Percentiles rank a stretch among this genome's conserved stretches.
phyloP scores from a whole-genome alignment of 2,329 filamentous ascomycete species.

The Colletotrichum liaoningense region DNA sequence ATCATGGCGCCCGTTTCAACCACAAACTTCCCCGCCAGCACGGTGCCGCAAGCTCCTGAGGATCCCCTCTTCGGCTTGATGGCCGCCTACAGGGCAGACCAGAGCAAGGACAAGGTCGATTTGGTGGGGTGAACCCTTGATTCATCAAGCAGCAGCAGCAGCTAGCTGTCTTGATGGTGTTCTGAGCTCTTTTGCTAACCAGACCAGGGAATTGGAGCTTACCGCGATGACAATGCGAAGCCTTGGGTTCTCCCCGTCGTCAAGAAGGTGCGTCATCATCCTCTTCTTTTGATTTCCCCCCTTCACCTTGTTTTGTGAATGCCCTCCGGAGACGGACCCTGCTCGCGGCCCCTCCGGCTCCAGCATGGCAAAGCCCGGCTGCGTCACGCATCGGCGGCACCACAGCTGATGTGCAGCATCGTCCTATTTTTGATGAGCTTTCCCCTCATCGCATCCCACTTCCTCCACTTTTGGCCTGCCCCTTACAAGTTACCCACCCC shows the following conservation, averaged over 20 bases:
- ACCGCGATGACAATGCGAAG: constrained; percentile 94
- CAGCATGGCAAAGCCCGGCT: constrained; percentile 7
- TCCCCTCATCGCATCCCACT: constrained; percentile 10
- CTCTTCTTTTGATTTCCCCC: not conserved
- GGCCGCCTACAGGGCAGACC: constrained; percentile 86
- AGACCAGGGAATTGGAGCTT: constrained; percentile 82
- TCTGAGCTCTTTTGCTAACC: constrained; percentile 5
- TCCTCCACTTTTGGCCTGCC: constrained; percentile 1
- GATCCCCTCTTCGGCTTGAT: constrained; percentile 95
- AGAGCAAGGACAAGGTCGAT: constrained; percentile 85
- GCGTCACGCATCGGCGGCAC: constrained; percentile 18
- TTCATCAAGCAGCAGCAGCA: not conserved
- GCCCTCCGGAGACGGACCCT: not conserved
- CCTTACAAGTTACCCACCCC: constrained; percentile 21
- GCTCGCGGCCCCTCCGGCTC: not conserved
- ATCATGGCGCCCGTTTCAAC: constrained; percentile 69
- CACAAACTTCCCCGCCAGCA: constrained; percentile 79
- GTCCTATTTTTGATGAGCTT: constrained; percentile 5
- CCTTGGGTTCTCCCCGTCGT: constrained; percentile 97
- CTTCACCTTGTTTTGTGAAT: not conserved
- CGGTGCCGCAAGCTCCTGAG: constrained; percentile 90
- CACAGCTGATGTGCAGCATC: not conserved
- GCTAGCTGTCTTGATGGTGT: not conserved
- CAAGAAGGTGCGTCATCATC: constrained; percentile 79
- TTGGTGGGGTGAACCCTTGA: constrained; percentile 68